Base-by-base conservation (phyloP, 163 green algal genomes). In the Chloroidium sp. region DNA sequence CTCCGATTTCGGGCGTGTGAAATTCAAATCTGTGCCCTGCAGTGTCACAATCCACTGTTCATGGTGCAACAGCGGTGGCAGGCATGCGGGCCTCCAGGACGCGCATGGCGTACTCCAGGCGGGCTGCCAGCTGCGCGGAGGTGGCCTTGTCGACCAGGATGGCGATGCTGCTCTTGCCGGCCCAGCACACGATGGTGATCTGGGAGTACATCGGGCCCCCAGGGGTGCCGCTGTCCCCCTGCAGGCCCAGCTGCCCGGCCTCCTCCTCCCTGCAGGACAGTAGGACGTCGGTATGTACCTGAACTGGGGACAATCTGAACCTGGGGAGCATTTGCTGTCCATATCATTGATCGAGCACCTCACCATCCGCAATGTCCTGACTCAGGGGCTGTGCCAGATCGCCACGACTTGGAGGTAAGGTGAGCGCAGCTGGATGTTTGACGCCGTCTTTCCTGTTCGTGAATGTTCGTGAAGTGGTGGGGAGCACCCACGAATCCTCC, bases 101-200 rank as follows among this genome's bases (percentile, higher is more conserved):
- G 62, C 2, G 2, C 1, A 83, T 69, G 4, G 79, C 79, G 6
- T 12, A 10, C 2, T 14, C 3, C 12, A 95, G 74, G 82, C 92
- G 91, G 68, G 94, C 91, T 1, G 86, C 78, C 82, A 95, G 89
- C 84, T 93, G 88, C 60, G 80, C 76, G 61, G 85, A 91, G 85
- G 95, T 92, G 2, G 80, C 75, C 88, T 93, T 94, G 76, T 86
- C 86, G 57, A 94, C 90, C 85, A 96, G 88, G 69, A 94, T 86
- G 8, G 87, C 89, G 12, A 96, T 14, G 69, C 68, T 89, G 3
- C 83, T 85, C 10, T 88, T 85, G 58, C 91, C 92, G 69, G 91
- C 88, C 92, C 92, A 96, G 78, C 87, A 92, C 69, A 84, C 83
- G 13, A 95, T 78, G 0, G 90, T 89, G 62, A 95, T 67, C 6